Conservation (phyloP, 768 basidiomycete genomes). For the Agrocybe praecox region DNA sequence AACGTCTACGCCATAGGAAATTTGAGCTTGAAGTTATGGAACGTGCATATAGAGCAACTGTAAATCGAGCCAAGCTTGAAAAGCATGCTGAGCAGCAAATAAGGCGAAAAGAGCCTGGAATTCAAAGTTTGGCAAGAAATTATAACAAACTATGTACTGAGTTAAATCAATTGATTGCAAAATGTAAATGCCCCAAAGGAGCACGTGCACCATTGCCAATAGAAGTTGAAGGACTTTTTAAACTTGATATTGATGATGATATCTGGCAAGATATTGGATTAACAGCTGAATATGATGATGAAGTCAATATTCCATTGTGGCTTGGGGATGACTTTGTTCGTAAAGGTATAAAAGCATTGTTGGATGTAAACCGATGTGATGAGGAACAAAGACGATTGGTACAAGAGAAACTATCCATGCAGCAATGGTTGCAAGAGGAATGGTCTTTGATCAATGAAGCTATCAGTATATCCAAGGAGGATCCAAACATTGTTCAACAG, state of each 20-base stretch:
- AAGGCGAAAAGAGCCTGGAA: background rate
- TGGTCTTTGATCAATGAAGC: too few species aligned
- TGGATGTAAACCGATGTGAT: background rate
- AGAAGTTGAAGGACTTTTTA: background rate
- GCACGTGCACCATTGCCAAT: conserved; percentile 18
- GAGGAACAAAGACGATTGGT: conserved; percentile 2
- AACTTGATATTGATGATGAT: conserved; percentile 4
- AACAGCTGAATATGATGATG: background rate
- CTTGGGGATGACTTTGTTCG: background rate
- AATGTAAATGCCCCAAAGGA: conserved; percentile 4
- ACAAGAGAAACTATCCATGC: too few species aligned
- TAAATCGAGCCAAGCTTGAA: conserved; percentile 29
- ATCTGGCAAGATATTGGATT: conserved; percentile 8
- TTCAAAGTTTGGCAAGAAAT: too few species aligned
- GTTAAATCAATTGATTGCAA: too few species aligned
- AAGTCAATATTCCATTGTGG: background rate
- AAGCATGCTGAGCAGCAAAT: conserved; percentile 21
- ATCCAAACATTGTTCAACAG: too few species aligned
- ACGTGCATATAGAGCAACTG: conserved; percentile 17
- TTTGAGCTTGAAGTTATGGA: conserved; percentile 28
- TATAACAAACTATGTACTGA: too few species aligned
- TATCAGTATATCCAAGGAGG: too few species aligned
- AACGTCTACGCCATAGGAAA: conserved; percentile 15
- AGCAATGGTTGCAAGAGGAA: too few species aligned
- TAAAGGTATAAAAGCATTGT: conserved; percentile 3